These are phyloP conservation scores for Arachnomyces sp. DNA, from an alignment of 2,329 filamentous ascomycete genomes.

Conservation along the genomic window DNA sequence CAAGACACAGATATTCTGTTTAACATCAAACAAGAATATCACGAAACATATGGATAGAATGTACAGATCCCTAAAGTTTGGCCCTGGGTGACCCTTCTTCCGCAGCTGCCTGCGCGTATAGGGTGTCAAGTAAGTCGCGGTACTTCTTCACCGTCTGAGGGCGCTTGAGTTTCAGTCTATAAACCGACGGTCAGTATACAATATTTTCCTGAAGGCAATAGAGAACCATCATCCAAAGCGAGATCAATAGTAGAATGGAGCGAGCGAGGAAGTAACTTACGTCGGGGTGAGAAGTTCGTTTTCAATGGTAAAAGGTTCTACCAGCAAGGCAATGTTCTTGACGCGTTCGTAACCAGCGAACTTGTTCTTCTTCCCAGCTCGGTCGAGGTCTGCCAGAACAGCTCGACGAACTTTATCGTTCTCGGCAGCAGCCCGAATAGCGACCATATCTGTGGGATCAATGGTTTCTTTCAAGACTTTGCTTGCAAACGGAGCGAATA, in stretches of 20 bases:
- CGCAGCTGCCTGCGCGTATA: slow-evolving; percentile 50
- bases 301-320: slow-evolving; percentile 88
- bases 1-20: background rate
- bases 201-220: background rate
- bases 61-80: slow-evolving; percentile 25
- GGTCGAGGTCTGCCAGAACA: slow-evolving; percentile 69
- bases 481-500: slow-evolving; percentile 72
- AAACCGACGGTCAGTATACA: slow-evolving; percentile 13
- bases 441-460: slow-evolving; percentile 54
- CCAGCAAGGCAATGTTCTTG: slow-evolving; percentile 60
- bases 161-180: slow-evolving; percentile 62
- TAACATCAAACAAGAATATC: background rate
- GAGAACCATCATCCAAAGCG: background rate
- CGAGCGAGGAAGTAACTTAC: slow-evolving; percentile 23
- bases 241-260: slow-evolving; percentile 37
- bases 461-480: slow-evolving; percentile 65
- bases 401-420: slow-evolving; percentile 65
- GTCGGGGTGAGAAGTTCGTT: slow-evolving; percentile 64
- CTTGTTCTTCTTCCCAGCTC: slow-evolving; percentile 70
- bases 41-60: background rate
- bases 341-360: slow-evolving; percentile 89
- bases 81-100: slow-evolving; percentile 29
- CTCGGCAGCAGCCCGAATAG: slow-evolving; percentile 56
- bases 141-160: slow-evolving; percentile 58
- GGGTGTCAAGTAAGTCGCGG: slow-evolving; percentile 48